Conservation (phyloP, 2,329 filamentous ascomycete species). For the Beauveria sp. region DNA sequence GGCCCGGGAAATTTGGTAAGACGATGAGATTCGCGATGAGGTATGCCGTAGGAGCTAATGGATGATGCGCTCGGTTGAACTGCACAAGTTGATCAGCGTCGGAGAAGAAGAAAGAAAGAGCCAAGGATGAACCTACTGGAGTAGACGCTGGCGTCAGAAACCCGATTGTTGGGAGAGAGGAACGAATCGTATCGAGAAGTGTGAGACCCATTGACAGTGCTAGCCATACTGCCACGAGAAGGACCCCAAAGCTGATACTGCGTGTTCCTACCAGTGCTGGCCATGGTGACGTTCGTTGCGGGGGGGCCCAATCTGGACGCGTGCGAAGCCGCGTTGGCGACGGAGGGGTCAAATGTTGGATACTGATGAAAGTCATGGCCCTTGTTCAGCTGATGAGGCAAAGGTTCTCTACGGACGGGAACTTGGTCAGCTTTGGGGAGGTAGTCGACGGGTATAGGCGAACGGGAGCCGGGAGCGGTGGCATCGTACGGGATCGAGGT, state of each 20-base stretch:
- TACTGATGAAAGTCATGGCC: conserved; percentile 84
- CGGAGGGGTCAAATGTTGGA: conserved; percentile 58
- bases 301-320: conserved; percentile 45
- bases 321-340: conserved; percentile 41
- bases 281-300: conserved; percentile 60
- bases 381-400: conserved; percentile 80
- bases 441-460: conserved; percentile 66
- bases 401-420: conserved; percentile 59
- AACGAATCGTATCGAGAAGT: conserved; percentile 59
- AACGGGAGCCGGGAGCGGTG: conserved; percentile 55
- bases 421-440: conserved; percentile 59
- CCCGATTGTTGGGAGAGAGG: conserved; percentile 51
- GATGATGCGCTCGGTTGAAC: conserved; percentile 49
- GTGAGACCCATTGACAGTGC: conserved; percentile 41
- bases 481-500: conserved; percentile 83
- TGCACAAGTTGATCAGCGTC: conserved; percentile 24
- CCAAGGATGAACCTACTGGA: conserved; percentile 39
- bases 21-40: conserved; percentile 49
- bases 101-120: neutral
- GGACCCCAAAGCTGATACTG: conserved; percentile 72
- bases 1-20: conserved; percentile 43
- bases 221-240: conserved; percentile 46
- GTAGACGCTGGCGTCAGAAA: conserved; percentile 49
- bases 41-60: conserved; percentile 45
- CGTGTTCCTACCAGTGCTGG: conserved; percentile 61